Evolutionary conservation across 2,329 filamentous ascomycete genomes (phyloP), one percentile per base, ranked within the genome.

Genomic region (Diplodia corticola): DNA sequence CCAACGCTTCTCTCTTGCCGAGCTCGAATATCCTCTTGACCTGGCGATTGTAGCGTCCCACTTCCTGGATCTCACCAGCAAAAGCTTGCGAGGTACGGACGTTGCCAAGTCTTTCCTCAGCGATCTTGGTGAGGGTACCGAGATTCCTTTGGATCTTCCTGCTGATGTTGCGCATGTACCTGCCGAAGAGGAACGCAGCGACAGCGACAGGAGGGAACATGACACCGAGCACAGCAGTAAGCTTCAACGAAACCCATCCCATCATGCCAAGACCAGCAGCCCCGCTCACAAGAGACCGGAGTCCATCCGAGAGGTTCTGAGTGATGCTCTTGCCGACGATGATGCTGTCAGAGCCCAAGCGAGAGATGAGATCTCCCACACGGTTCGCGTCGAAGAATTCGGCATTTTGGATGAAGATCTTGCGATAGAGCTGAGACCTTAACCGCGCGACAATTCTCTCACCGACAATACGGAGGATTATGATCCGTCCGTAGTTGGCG

Each of bases 361-460:
- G 90, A 44, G 94, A 98, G 74, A 99, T 97, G 71, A 99, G 82
- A 76, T 99, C 95, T 76, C 95, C 95, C 28, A 97, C 93, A 28
- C 95, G 87, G 80, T 99, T 99, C 46, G 95, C 95, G 76, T 99
- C 95, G 75, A 99, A 99, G 81, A 99, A 99, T 74, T 98, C 95
- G 67, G 95, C 95, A 77, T 99, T 95, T 77, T 99, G 95, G n/a
- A 95, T 86, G 72, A 96, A 96, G 0, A 95, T 99, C 69, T 91
- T 88, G 70, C 92, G 88, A 81, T 96, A 99, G 4, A 99, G 87
- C 75, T 92, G 91, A 17, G 93, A 94, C 68, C 95, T 88, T 65
- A 99, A 84, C 71, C 94, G 88, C 12, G 94, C 90, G 64, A 99
- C 95, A 67, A 99, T 95, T 49, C 95, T 87, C 79, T 99, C 95